Evolutionary conservation across 208 protist species (phyloP).

Genomic region (Polymyxa betae): DNA sequence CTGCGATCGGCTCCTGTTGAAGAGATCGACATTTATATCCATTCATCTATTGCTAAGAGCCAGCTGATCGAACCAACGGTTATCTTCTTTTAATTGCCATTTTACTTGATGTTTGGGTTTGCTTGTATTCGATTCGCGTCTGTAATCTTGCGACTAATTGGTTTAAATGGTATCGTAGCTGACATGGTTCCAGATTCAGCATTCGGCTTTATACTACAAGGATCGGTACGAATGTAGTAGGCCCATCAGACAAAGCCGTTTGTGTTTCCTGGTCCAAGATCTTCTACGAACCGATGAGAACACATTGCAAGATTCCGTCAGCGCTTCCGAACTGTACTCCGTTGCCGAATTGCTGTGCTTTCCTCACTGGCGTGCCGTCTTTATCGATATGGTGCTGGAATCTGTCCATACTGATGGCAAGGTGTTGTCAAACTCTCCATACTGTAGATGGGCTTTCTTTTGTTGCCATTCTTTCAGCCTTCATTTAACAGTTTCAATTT

Average conservation of each 20-base stretch:
- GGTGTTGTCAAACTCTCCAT: background rate
- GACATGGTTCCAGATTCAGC: background rate
- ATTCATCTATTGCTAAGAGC: background rate
- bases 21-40: background rate
- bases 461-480: too few relatives aligned
- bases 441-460: background rate
- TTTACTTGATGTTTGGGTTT: too few relatives aligned
- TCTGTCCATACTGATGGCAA: background rate
- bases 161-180: background rate
- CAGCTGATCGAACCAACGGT: too few relatives aligned
- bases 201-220: slow-evolving; percentile 2
- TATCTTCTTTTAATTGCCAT: too few relatives aligned
- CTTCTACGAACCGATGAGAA: background rate
- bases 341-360: slow-evolving; percentile 1
- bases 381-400: background rate
- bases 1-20: background rate
- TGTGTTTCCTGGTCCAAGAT: background rate
- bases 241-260: background rate
- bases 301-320: background rate
- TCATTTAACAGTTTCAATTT: too few relatives aligned
- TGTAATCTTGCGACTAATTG: background rate
- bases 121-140: background rate
- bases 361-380: background rate
- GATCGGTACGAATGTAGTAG: background rate
- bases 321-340: slow-evolving; percentile 4